phyloP scores from a whole-genome alignment of 106 monocot genomes.

The Acorus calamus region DNA sequence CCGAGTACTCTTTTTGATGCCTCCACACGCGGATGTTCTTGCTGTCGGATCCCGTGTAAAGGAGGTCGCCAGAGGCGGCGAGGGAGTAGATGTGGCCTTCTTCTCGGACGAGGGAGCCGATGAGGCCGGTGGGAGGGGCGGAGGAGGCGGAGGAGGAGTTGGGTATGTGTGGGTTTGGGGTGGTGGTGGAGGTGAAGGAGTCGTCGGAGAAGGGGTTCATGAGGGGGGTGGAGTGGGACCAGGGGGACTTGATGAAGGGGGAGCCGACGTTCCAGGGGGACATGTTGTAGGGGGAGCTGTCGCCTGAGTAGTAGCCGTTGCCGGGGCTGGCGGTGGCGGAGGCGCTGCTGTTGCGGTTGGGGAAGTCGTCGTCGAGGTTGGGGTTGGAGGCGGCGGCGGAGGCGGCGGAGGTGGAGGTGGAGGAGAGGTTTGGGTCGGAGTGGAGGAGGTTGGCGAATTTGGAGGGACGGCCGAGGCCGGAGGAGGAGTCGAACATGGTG shows the following conservation, averaged over 20 bases:
- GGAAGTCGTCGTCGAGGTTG: not conserved
- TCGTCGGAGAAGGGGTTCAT: not conserved
- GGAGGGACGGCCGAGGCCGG: not conserved
- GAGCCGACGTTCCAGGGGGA: slow-evolving; percentile 12
- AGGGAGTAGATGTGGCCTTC: slow-evolving; percentile 36
- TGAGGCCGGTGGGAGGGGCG: slow-evolving; percentile 11
- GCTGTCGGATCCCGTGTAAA: slow-evolving; percentile 40
- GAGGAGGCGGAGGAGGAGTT: not conserved
- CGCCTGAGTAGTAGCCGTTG: slow-evolving; percentile 4
- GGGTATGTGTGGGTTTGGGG: not conserved
- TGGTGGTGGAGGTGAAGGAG: not conserved
- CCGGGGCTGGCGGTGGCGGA: slow-evolving; percentile 4
- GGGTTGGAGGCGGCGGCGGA: too few relatives aligned
- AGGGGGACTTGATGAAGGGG: slow-evolving; percentile 24
- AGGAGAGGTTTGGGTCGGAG: not conserved
- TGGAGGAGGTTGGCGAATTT: not conserved
- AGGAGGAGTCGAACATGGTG: not conserved
- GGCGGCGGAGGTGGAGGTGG: not conserved
- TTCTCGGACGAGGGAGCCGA: slow-evolving; percentile 35
- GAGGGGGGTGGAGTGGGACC: slow-evolving; percentile 13
- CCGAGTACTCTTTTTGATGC: slow-evolving; percentile 16
- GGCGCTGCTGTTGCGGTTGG: slow-evolving; percentile 6
- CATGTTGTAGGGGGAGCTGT: slow-evolving; percentile 4
- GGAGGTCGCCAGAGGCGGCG: slow-evolving; percentile 15
- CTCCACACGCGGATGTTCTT: slow-evolving; percentile 36